Conservation (phyloP, 768 basidiomycete species). For the Termitomyces titanicus region DNA sequence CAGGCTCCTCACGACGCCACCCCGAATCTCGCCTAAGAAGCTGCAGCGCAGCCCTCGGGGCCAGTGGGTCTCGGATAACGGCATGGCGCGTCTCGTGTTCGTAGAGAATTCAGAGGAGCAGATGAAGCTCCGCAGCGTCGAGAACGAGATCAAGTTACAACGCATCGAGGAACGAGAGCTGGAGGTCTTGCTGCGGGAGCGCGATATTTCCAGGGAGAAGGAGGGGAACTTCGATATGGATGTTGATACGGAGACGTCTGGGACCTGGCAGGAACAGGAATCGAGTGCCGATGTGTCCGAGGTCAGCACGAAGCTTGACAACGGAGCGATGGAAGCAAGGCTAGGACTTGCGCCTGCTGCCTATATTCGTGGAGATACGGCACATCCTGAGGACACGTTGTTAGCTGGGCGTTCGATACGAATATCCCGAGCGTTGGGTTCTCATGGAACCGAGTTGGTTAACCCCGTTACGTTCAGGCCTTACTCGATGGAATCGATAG, state of each 20-base stretch:
- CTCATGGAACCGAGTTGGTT: background rate
- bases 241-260: background rate
- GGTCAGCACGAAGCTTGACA: background rate
- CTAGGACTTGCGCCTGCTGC: background rate
- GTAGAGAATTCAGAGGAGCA: slow-evolving; percentile 2
- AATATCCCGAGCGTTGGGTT: no score
- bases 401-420: background rate
- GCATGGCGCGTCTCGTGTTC: slow-evolving; percentile 3
- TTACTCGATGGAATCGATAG: background rate
- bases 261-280: background rate
- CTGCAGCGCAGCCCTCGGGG: slow-evolving; percentile 12
- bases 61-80: slow-evolving; percentile 6
- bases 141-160: background rate
- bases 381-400: background rate
- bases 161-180: slow-evolving; percentile 10
- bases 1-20: slow-evolving; percentile 4
- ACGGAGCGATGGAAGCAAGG: no score
- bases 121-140: slow-evolving; percentile 1
- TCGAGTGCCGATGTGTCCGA: background rate
- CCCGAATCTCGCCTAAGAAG: slow-evolving; percentile 6
- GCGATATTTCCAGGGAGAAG: background rate
- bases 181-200: slow-evolving; percentile 5
- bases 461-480: background rate
- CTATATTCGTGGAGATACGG: background rate
- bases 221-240: slow-evolving; percentile 2